Evolutionary conservation across 2,329 filamentous ascomycete species (phyloP).

Genomic region (Albifimbria verrucaria): DNA sequence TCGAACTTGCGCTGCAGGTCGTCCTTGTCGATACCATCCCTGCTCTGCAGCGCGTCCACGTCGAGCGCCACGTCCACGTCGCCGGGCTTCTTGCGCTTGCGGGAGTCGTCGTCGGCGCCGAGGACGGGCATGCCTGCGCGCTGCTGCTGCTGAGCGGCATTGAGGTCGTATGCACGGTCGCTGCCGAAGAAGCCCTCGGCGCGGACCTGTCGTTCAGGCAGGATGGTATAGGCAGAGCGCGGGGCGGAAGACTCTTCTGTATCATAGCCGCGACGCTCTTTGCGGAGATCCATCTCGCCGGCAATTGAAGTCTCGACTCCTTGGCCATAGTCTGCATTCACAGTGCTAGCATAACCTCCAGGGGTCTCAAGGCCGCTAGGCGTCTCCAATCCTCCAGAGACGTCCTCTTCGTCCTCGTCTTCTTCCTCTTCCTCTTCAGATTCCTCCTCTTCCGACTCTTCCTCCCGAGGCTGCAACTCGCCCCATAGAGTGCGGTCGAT

Average conservation of each 20-base stretch:
- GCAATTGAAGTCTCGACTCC: conserved; percentile 69
- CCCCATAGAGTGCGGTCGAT: conserved; percentile 90
- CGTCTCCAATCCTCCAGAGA: conserved; percentile 66
- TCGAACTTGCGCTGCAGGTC: conserved; percentile 80
- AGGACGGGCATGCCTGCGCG: conserved; percentile 65
- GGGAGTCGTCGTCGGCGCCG: conserved; percentile 71
- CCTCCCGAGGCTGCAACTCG: conserved; percentile 76
- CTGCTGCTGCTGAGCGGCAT: conserved; percentile 31
- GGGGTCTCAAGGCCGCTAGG: conserved; percentile 77
- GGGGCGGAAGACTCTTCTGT: conserved; percentile 77
- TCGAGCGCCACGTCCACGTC: conserved; percentile 93
- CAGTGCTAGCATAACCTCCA: conserved; percentile 73
- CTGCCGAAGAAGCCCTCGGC: conserved; percentile 94
- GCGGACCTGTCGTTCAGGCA: conserved; percentile 82
- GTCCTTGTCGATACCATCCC: conserved; percentile 80
- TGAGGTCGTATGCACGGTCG: conserved; percentile 89
- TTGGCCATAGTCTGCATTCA: conserved; percentile 77
- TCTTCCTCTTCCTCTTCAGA: conserved; percentile 71
- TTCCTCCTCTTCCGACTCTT: conserved; percentile 71
- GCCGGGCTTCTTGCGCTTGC: conserved; percentile 93
- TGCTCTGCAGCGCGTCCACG: conserved; percentile 70
- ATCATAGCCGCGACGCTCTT: conserved; percentile 75
- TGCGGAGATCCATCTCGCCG: conserved; percentile 88
- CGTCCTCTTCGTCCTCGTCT: conserved; percentile 59
- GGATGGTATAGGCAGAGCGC: conserved; percentile 80